Percentiles rank a stretch among this genome's conserved stretches.
These are phyloP conservation scores for Fusarium citri DNA, from an alignment of 2,329 filamentous ascomycete species.

Conservation along the genomic window DNA sequence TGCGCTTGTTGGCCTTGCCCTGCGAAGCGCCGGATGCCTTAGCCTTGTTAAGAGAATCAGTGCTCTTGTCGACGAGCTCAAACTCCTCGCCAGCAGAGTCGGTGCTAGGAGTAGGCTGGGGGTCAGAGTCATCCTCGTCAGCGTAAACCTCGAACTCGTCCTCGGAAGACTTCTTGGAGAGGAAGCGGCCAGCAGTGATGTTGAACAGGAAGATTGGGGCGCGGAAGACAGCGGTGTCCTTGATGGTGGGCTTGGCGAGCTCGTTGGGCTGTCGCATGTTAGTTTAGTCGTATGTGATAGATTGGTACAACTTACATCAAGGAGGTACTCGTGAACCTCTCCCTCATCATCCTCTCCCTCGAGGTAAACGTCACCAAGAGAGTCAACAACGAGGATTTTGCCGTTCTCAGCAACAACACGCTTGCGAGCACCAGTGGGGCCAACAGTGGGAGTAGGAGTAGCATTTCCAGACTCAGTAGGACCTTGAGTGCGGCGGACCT, in stretches of 20 bases:
- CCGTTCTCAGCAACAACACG: constrained; percentile 93
- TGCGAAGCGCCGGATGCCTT: constrained; percentile 63
- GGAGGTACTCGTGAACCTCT: constrained; percentile 81
- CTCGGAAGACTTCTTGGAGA: constrained; percentile 55
- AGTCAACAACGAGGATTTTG: constrained; percentile 93
- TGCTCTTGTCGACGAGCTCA: constrained; percentile 71
- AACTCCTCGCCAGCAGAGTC: constrained; percentile 71
- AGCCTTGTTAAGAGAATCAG: constrained; percentile 64
- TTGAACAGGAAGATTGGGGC: constrained; percentile 80
- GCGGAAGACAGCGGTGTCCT: constrained; percentile 84
- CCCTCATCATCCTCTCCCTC: constrained; percentile 92
- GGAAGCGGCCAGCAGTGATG: constrained; percentile 63
- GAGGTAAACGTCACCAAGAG: constrained; percentile 91
- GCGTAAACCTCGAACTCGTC: constrained; percentile 54
- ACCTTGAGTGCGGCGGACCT: constrained; percentile 53
- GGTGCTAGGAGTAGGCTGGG: constrained; percentile 65
- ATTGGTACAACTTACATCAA: constrained; percentile 75
- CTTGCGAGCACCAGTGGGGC: constrained; percentile 81
- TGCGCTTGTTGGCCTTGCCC: constrained; percentile 64
- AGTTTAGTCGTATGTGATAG: background rate
- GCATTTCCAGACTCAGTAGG: constrained; percentile 56
- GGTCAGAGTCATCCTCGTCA: constrained; percentile 61
- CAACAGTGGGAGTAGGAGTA: constrained; percentile 60
- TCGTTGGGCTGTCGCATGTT: constrained; percentile 74
- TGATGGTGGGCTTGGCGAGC: constrained; percentile 79